A percentile compares a stretch with the other conserved stretches of the same genome.
Evolutionary conservation across 2,329 filamentous ascomycete genomes (phyloP).

Genomic region (Didymella lethalis): DNA sequence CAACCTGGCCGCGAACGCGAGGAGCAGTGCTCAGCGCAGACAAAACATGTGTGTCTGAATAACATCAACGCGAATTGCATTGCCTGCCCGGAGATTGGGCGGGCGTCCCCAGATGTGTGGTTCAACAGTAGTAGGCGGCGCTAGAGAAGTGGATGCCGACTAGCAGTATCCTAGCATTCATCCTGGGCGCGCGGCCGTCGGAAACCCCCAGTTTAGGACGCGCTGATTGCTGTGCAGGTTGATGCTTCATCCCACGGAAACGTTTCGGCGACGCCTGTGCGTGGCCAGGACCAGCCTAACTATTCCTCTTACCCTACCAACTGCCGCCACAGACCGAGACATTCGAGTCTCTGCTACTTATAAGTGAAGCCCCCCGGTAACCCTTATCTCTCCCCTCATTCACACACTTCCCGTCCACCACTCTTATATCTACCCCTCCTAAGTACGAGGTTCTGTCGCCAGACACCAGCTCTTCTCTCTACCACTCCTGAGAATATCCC

Average conservation of each 20-base stretch:
- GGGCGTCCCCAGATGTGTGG: constrained; percentile 25
- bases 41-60: constrained; percentile 29
- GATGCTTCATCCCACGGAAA: constrained; percentile 51
- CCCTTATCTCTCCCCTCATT: constrained; percentile 39
- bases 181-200: constrained; percentile 26
- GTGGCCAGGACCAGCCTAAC: constrained; percentile 44
- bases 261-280: constrained; percentile 47
- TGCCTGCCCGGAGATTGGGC: constrained; percentile 24
- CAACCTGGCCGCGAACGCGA: constrained; percentile 20
- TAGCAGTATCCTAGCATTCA: constrained; percentile 22
- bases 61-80: constrained; percentile 25
- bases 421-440: constrained; percentile 30
- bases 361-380: constrained; percentile 35
- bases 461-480: constrained; percentile 18
- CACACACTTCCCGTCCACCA: constrained; percentile 25
- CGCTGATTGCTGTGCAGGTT: constrained; percentile 36
- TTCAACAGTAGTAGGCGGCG: constrained; percentile 31
- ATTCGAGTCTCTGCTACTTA: constrained; percentile 39
- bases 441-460: constrained; percentile 24
- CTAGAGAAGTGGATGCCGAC: constrained; percentile 31
- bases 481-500: neutral
- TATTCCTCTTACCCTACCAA: constrained; percentile 26
- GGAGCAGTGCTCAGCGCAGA: constrained; percentile 15
- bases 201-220: constrained; percentile 28
- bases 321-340: constrained; percentile 47